Evolutionary conservation across 139 green algal genomes (phyloP), one percentile per base, ranked within the genome.

Genomic region (Volvox africanus): DNA sequence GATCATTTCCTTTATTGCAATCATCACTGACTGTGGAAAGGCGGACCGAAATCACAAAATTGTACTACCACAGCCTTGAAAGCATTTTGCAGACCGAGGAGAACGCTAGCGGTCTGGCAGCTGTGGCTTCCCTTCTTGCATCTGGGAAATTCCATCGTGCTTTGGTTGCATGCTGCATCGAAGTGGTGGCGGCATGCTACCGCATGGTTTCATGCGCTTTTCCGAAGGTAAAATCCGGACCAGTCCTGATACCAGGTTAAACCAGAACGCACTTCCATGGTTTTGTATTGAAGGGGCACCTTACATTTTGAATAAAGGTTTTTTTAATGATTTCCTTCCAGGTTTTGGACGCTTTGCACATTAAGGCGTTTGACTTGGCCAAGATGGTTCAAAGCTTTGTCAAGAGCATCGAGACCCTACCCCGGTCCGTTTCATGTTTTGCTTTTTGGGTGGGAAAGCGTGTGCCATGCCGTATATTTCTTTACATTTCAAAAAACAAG

Each of bases 351-450:
- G 73, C 61, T 33, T 92, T 98, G 30, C 61, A 86, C 26, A 90
- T 97, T 21, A 93, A 93, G 22, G 93, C 97, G 1, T 98, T 98
- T 93, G 96, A 98, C 91, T 62, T 98, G n/a, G 93, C 71, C 75
- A 98, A 97, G 92, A 89, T 97, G 24, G 93, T 97, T 35, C 92
- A 95, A 20, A 71, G 92, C 0, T 97, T 98, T 86, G 94, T 98
- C 2, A 89, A 85, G 28, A 84, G 94, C 73, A 75, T 95, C 71
- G 80, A 92, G 0, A 79, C 33, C 2, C 28, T 97, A 89, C 95
- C 95, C 12, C 24, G 71, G 71, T 79, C 2, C 30, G 71, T 79
- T 28, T 73, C 2, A 12, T 24, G 16, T 11, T 73, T 73, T 16
- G 11, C 65, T 26, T 11, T 6, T 24, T 73, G 65, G 6, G 11